Conservation (phyloP, 2,329 filamentous ascomycete species). For the Xylariaceae sp. region DNA sequence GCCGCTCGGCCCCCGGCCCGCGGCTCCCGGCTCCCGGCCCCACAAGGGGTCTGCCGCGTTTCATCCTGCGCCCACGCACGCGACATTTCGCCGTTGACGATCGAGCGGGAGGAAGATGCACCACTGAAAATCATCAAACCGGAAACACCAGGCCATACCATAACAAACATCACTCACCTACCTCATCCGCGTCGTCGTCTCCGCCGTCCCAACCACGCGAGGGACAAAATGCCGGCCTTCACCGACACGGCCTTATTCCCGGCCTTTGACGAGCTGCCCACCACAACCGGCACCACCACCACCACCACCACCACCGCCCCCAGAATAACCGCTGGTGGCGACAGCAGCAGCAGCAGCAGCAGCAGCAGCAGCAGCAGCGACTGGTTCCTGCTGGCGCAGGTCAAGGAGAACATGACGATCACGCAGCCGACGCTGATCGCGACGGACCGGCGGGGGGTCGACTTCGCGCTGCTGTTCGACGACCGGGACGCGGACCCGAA, state of each 20-base stretch:
- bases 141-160: too few species aligned
- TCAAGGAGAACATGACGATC: conserved; percentile 33
- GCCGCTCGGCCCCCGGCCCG: too few species aligned
- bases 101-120: too few species aligned
- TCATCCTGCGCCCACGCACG: too few species aligned
- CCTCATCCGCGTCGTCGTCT: too few species aligned
- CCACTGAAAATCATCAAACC: too few species aligned
- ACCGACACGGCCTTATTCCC: conserved; percentile 6
- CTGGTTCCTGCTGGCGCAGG: conserved; percentile 26
- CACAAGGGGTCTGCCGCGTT: too few species aligned
- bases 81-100: too few species aligned
- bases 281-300: conserved; percentile 4
- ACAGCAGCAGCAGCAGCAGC: too few species aligned
- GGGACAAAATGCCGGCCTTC: conserved; percentile 4
- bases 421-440: conserved; percentile 41
- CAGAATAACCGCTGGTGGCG: background rate
- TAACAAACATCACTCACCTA: too few species aligned
- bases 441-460: conserved; percentile 28
- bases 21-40: too few species aligned
- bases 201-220: conserved; percentile 1
- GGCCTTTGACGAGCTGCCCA: conserved; percentile 12
- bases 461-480: conserved; percentile 42
- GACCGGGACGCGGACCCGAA: conserved; percentile 25
- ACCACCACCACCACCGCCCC: conserved; percentile 3
- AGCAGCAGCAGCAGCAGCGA: too few species aligned